Base-by-base conservation (phyloP, 1,284 basidiomycete species). In the Heterobasidion annosum region DNA sequence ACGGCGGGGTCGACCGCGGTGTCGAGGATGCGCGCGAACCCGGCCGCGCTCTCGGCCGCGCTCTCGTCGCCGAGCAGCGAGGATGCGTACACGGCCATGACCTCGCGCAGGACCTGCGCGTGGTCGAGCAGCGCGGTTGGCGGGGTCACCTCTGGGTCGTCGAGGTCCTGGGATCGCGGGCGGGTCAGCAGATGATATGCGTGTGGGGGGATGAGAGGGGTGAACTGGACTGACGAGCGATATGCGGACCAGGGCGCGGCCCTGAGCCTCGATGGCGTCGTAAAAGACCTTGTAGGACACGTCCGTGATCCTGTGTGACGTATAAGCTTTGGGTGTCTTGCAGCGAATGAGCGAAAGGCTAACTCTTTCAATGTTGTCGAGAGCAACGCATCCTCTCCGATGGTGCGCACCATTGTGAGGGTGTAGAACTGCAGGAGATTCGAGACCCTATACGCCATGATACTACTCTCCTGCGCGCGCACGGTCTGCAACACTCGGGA, bases 381-480 rank as follows among this genome's bases (percentile, higher is more conserved):
- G 55, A 98, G 72, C 34, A 88, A 61, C 0, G 95, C 92, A 7
- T 88, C 75, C 10, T 80, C 76, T 0, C 96, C 95, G 50, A 98
- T 87, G 0, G 95, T 98, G 56, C 90, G 80, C 52, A 83, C 78
- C 93, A 99, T 97, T 0, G 93, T 98, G 18, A 91, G 69, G 65
- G 87, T 76, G 68, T 98, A 99, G 67, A 98, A 99, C 61, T 96
- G 90, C 2, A 99, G 71, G n/a, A 98, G 74, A 62, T 94, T 97
- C 46, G 92, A 87, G 52, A 99, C 85, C 66, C 91, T 91, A 72
- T 96, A 98, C 0, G 89, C 82, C 51, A 88, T 83, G 56, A 98
- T 93, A 57, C 88, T 87, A 60, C 92, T 94, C 67, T 98, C 94
- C 67, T 98, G 95, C 4, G 85, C 89, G 50, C 88, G 82, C 40